Evolutionary conservation across 1,284 basidiomycete genomes (phyloP).

Genomic region (Boletus sp.): DNA sequence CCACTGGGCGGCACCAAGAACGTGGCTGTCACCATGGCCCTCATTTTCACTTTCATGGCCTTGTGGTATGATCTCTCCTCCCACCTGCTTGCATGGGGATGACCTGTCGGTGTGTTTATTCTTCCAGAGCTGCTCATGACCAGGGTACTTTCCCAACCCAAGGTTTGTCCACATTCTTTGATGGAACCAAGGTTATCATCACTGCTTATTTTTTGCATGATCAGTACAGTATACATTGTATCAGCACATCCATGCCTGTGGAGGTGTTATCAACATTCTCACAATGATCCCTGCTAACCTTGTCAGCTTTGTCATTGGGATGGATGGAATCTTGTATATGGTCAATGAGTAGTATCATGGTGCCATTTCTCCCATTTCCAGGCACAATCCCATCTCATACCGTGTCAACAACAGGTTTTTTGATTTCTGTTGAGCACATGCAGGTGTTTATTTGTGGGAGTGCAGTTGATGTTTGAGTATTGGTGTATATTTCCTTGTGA

Average conservation of each 20-base stretch:
- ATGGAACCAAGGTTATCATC: slow-evolving; percentile 9
- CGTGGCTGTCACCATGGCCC: slow-evolving; percentile 66
- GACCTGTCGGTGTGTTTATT: slow-evolving; percentile 93
- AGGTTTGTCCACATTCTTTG: slow-evolving; percentile 52
- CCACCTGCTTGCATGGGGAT: slow-evolving; percentile 92
- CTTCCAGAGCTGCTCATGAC: slow-evolving; percentile 80
- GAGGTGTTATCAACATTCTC: slow-evolving; percentile 85
- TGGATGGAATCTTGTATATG: slow-evolving; percentile 82
- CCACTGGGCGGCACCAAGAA: slow-evolving; percentile 85
- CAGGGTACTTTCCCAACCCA: slow-evolving; percentile 61
- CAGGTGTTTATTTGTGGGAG: slow-evolving; percentile 77
- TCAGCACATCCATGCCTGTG: slow-evolving; percentile 83
- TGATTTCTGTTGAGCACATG: slow-evolving; percentile 68
- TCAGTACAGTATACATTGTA: slow-evolving; percentile 83
- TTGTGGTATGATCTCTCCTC: slow-evolving; percentile 97
- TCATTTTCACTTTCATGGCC: slow-evolving; percentile 98
- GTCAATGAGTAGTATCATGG: slow-evolving; percentile 53
- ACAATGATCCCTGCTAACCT: slow-evolving; percentile 96
- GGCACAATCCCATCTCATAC: not conserved
- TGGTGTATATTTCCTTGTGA: slow-evolving; percentile 49
- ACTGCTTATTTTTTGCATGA: slow-evolving; percentile 13
- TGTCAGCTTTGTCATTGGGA: slow-evolving; percentile 93
- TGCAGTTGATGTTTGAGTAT: slow-evolving; percentile 97
- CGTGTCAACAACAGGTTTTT: slow-evolving; percentile 46
- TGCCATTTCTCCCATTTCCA: not conserved